A percentile compares a stretch with the other conserved stretches of the same genome.
Conservation (phyloP, 164 flowering plant species). For the Annona cherimola region DNA sequence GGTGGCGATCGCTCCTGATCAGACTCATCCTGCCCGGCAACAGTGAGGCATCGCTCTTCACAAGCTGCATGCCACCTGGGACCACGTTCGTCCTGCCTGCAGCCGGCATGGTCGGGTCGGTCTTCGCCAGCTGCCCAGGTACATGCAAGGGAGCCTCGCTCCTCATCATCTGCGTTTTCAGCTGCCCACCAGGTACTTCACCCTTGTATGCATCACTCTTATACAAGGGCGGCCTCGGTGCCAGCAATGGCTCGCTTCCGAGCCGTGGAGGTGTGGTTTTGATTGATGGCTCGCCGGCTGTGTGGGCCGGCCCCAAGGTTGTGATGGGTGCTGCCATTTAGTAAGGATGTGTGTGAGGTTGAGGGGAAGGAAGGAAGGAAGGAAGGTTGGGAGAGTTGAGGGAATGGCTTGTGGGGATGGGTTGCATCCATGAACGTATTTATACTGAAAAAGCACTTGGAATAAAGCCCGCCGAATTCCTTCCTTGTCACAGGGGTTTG, state of each 20-base stretch:
- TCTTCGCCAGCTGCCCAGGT: background rate
- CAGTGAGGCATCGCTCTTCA: background rate
- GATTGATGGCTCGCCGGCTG: background rate
- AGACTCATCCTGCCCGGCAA: constrained; percentile 1
- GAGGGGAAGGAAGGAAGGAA: background rate
- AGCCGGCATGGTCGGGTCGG: background rate
- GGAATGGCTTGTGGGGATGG: background rate
- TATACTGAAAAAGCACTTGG: background rate
- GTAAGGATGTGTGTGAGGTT: background rate
- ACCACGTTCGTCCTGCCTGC: background rate
- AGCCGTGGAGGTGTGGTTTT: background rate
- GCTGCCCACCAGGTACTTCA: background rate
- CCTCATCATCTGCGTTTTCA: background rate
- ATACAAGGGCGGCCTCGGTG: too few relatives aligned
- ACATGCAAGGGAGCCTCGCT: too few relatives aligned
- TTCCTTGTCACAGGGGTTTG: constrained; percentile 24
- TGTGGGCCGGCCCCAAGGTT: background rate
- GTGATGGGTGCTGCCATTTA: background rate
- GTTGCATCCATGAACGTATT: background rate
- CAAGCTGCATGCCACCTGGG: background rate
- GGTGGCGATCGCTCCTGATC: constrained; percentile 18
- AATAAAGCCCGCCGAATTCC: constrained; percentile 23
- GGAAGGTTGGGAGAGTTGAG: background rate
- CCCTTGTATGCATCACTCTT: background rate
- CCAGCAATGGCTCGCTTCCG: too few relatives aligned